Evolutionary conservation across 495 filamentous ascomycete species (phyloP), one percentile per base, ranked within the genome.

Genomic region (Amphirosellinia nigrospora): DNA sequence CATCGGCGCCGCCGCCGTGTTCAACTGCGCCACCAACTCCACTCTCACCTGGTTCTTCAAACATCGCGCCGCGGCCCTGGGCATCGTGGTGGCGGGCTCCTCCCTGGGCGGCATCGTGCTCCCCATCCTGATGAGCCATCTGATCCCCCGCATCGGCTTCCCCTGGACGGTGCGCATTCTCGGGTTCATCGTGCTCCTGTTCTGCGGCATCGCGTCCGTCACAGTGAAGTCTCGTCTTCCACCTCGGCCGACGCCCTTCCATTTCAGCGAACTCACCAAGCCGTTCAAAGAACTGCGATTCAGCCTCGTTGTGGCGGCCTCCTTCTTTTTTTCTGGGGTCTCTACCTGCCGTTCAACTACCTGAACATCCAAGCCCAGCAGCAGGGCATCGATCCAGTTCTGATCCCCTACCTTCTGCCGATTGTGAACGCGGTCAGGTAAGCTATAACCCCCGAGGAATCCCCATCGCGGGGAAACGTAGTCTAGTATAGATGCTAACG

Each of bases 321-420:
- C 75, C 6, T 91, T 92, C 74, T 80, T 90, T 11, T 91, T 92
- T 91, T 89, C 79, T 88, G 87, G 76, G 91, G 91, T 41, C 86
- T 92, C 76, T 93, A 92, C 77, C 72, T 93, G 23, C 92, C 92
- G 0, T 89, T 93, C 80, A 92, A 89, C 74, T 94, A 88, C 74
- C 82, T 95, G 43, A 87, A 90, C 36, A 81, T 88, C 16, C 81
- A 83, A 72, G 91, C 89, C 0, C 70, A 80, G 67, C 65, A 80
- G 61, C 77, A 87, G 63, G 91, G 91, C 41, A 91, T 94, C 88
- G 83, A 84, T 28, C 26, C 70, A 0, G 67, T 74, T 5, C 77
- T 94, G 11, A 84, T 88, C 4, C 80, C 79, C n/a, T 94, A 94
- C 73, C 79, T 94, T 15, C 77, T 94, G 34, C 82, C 92, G 0